Percentiles rank a stretch among this genome's conserved stretches.
Evolutionary conservation across 1,284 basidiomycete genomes (phyloP).

Genomic region (Austroboletus olivaceoglutinosus): DNA sequence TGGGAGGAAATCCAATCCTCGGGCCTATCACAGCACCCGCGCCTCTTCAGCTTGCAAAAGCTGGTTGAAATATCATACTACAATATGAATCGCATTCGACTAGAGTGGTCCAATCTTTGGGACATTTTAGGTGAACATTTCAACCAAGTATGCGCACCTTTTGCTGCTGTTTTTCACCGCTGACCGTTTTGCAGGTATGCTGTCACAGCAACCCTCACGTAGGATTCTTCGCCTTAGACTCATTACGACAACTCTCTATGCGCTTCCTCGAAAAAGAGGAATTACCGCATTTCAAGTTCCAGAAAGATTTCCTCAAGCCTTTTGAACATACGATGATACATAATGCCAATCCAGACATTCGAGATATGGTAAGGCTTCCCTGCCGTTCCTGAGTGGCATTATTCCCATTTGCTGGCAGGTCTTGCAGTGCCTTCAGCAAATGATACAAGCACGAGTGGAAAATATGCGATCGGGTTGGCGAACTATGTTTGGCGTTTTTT

Average conservation of each 20-base stretch:
- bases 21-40: slow-evolving; percentile 87
- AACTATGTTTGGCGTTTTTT: slow-evolving; percentile 98
- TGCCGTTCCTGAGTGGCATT: slow-evolving; percentile 11
- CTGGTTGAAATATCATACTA: slow-evolving; percentile 99
- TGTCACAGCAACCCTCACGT: slow-evolving; percentile 98
- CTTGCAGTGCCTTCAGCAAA: slow-evolving; percentile 97
- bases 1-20: slow-evolving; percentile 99
- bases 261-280: slow-evolving; percentile 99
- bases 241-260: slow-evolving; percentile 97
- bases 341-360: slow-evolving; percentile 91
- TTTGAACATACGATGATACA: slow-evolving; percentile 99
- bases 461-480: slow-evolving; percentile 99
- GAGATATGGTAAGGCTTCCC: slow-evolving; percentile 80
- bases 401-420: slow-evolving; percentile 50
- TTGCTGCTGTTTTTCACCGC: background rate
- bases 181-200: slow-evolving; percentile 67
- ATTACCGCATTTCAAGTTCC: slow-evolving; percentile 97
- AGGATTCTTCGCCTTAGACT: slow-evolving; percentile 95
- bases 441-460: slow-evolving; percentile 93
- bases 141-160: slow-evolving; percentile 73
- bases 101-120: slow-evolving; percentile 99
- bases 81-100: slow-evolving; percentile 97
- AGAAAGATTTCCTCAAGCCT: slow-evolving; percentile 98
- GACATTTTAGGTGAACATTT: slow-evolving; percentile 98
- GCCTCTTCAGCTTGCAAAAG: slow-evolving; percentile 97